Base-by-base conservation (phyloP, 768 basidiomycete genomes). In the Psilocybe cubensis region DNA sequence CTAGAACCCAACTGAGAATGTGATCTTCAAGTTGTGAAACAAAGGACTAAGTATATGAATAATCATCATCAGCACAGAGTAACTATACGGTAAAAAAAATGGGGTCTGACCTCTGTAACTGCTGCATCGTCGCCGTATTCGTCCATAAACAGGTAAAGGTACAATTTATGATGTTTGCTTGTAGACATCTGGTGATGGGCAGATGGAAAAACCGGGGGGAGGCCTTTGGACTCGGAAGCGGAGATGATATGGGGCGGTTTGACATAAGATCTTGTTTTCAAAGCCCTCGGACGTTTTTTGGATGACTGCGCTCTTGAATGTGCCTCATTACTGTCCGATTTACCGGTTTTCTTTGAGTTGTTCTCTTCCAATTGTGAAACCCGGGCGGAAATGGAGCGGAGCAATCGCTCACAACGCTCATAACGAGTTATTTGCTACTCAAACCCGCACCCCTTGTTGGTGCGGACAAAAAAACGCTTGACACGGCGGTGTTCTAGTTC, bases 41-140 rank as follows among this genome's bases (percentile, higher is more conserved):
- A n/a, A n/a, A n/a, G n/a, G n/a, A n/a, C n/a, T n/a, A n/a, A n/a
- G n/a, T n/a, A n/a, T n/a, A n/a, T n/a, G n/a, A n/a, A n/a, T n/a
- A n/a, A n/a, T n/a, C n/a, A n/a, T n/a, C n/a, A n/a, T n/a, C n/a
- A n/a, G n/a, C n/a, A n/a, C n/a, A n/a, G n/a, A n/a, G n/a, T n/a
- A n/a, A 29, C 17, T 10, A 48, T 29, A 20, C 52, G 40, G 5
- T 4, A 8, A 20, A 18, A 38, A 11, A 2, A 57, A 61, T 23
- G 11, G n/a, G n/a, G n/a, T n/a, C n/a, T n/a, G n/a, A n/a, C n/a
- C 50, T 72, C 74, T 55, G 67, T 50, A 7, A 73, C 10, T 4
- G 72, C 70, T 1, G 70, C 69, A 54, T 77, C 73, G 0, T 58
- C 61, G 4, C 51, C 11, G 24, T 62, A 44, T 6, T 63, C 57